A percentile compares a stretch with the other conserved stretches of the same genome.
Evolutionary conservation across 2,329 filamentous ascomycete species (phyloP).

Genomic region (Cryphonectria naterciae): DNA sequence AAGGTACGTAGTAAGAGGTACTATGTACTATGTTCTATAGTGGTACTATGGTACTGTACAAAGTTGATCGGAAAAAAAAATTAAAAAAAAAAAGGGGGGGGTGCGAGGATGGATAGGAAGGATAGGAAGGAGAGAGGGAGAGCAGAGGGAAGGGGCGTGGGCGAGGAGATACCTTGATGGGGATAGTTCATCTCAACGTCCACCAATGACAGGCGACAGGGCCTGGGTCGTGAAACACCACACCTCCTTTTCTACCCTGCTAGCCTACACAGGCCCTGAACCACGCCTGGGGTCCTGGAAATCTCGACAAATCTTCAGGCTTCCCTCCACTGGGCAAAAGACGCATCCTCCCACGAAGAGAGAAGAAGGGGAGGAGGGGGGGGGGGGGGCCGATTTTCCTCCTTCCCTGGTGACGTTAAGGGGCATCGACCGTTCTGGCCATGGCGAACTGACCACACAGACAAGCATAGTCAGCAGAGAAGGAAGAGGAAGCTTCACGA

Average conservation of each 20-base stretch:
- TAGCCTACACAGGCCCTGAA: not conserved
- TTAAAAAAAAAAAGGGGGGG: not conserved
- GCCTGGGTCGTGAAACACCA: slow-evolving; percentile 26
- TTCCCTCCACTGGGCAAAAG: not conserved
- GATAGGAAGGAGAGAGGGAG: not conserved
- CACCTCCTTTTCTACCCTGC: slow-evolving; percentile 26
- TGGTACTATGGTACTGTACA: no score
- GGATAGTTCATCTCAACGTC: slow-evolving; percentile 6
- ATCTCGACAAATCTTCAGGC: slow-evolving; percentile 8
- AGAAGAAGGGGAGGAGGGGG: not conserved
- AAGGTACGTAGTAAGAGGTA: not conserved
- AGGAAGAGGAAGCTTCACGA: not conserved
- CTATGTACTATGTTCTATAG: no score
- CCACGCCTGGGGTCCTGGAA: not conserved
- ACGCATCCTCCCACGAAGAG: not conserved
- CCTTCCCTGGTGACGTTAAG: not conserved
- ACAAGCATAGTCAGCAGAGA: not conserved
- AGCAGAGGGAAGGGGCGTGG: slow-evolving; percentile 6
- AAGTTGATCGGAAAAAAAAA: no score
- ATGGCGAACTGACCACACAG: not conserved
- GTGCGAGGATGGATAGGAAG: not conserved
- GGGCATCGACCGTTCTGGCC: not conserved
- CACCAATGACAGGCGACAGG: slow-evolving; percentile 16
- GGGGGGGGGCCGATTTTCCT: not conserved
- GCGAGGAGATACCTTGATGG: slow-evolving; percentile 2